A percentile compares a stretch with the other conserved stretches of the same genome.
These are phyloP conservation scores for Hapsidospora chrysogenum DNA, from an alignment of 495 filamentous ascomycete species.

Conservation along the genomic window DNA sequence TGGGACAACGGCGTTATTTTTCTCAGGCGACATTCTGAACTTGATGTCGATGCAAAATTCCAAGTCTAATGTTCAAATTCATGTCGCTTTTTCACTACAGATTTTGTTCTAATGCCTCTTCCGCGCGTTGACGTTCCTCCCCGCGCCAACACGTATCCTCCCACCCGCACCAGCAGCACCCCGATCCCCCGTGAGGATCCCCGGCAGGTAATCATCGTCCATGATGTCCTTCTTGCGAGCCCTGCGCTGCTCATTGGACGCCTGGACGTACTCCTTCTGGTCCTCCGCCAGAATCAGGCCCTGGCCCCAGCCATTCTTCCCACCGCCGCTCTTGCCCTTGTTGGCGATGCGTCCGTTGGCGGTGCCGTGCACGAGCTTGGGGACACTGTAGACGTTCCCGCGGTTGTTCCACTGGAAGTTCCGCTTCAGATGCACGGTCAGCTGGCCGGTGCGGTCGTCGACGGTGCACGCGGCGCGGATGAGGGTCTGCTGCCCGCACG, in stretches of 20 bases:
- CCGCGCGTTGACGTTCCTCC: slow-evolving; percentile 70
- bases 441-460: slow-evolving; percentile 50
- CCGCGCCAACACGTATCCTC: slow-evolving; percentile 67
- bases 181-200: slow-evolving; percentile 68
- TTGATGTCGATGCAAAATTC: too few species aligned
- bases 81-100: too few species aligned
- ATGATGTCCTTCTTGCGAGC: slow-evolving; percentile 66
- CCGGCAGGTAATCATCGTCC: slow-evolving; percentile 86
- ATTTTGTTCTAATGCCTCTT: too few species aligned
- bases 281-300: slow-evolving; percentile 76
- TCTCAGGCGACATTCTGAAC: too few species aligned
- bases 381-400: slow-evolving; percentile 77
- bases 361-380: slow-evolving; percentile 72
- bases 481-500: slow-evolving; percentile 75
- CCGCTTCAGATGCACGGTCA: slow-evolving; percentile 78
- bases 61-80: too few species aligned
- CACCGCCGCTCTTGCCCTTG: slow-evolving; percentile 43
- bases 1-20: too few species aligned
- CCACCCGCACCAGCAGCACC: slow-evolving; percentile 32
- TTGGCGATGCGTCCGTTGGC: slow-evolving; percentile 55
- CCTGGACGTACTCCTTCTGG: slow-evolving; percentile 78
- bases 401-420: slow-evolving; percentile 94
- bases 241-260: slow-evolving; percentile 43
- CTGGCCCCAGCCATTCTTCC: slow-evolving; percentile 74
- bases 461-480: slow-evolving; percentile 78